Base-by-base conservation (phyloP, 441 rosid species). In the Mallotus repandus region DNA sequence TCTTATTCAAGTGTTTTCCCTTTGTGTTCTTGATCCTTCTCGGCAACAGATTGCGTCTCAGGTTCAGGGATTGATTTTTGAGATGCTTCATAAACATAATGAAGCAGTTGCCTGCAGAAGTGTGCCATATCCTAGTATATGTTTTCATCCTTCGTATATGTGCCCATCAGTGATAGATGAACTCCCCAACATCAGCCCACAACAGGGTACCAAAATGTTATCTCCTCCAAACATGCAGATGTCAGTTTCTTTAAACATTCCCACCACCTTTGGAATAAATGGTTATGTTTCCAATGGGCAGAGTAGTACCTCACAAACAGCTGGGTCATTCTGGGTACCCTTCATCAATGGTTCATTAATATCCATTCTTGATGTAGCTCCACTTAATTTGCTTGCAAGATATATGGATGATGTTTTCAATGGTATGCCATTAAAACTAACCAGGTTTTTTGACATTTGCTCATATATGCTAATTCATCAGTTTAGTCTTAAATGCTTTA, bases 1-100 rank as follows among this genome's bases (percentile, higher is more conserved):
- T 78, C 95, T 92, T 76, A 82, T 96, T 85, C 97, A 96, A 85
- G 85, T 90, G 66, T 86, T 84, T 85, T 92, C 98, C 75, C 91
- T 94, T 63, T 88, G 92, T 71, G 80, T 82, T 76, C 86, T 89
- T 67, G 98, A 96, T 85, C 85, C 88, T 79, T 86, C 97, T 58
- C 82, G 91, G 73, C 88, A 89, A 75, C 81, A 83, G 45, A 81
- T 90, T 82, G 95, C 92, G 38, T 79, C 91, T 57, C 97, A 88
- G 81, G 84, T 87, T 76, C 91, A 86, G 78, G 89, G 84, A 76
- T 81, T 96, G 85, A 78, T 92, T 75, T 82, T 85, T 53, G 89
- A 94, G 86, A 86, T 94, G 86, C 79, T 90, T 78, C 83, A 80
- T 57, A 91, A 85, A 78, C 89, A 88, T 41, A 83, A 89, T 86